Conservation (phyloP, 202 grass and related monocot species). For the Alloteropsis angusta region DNA sequence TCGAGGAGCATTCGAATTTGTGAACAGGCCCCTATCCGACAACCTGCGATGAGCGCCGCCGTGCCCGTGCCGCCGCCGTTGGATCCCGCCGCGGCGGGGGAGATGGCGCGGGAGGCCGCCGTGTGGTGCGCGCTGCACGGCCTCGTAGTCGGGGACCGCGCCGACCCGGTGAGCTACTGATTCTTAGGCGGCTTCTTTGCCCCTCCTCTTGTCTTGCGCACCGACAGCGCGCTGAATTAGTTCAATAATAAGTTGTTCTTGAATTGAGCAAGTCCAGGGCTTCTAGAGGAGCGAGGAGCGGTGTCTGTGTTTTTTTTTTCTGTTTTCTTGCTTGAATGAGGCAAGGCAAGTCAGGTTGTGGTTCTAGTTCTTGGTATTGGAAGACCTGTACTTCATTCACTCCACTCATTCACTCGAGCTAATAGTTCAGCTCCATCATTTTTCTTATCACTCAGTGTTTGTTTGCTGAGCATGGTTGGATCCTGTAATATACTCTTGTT, state of each 20-base stretch:
- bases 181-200: not conserved
- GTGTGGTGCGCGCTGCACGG: constrained; percentile 60
- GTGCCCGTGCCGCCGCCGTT: not conserved
- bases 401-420: too few relatives aligned
- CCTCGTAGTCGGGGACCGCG: constrained; percentile 64
- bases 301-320: too few relatives aligned
- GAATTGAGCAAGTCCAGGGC: not conserved
- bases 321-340: too few relatives aligned
- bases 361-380: too few relatives aligned
- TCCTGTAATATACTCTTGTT: too few relatives aligned
- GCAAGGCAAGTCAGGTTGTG: too few relatives aligned
- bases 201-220: not conserved
- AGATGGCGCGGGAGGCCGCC: constrained; percentile 45
- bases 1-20: not conserved
- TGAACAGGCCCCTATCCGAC: not conserved
- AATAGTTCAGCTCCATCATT: too few relatives aligned
- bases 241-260: not conserved
- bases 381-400: too few relatives aligned
- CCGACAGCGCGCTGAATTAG: not conserved
- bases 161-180: constrained; percentile 20
- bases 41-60: constrained; percentile 35
- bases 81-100: constrained; percentile 12
- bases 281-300: too few relatives aligned
- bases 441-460: too few relatives aligned
- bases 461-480: too few relatives aligned